A percentile compares a stretch with the other conserved stretches of the same genome.
Conservation (phyloP, 164 flowering plant genomes). For the Vitis vinifera region ASM3070453v1 NC_081813.1:10247001-10247500, state of each 20-base stretch:
- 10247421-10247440: constrained; percentile 39
- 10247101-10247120: too few relatives aligned
- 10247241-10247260: constrained; percentile 28
- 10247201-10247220: constrained; percentile 34
- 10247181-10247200: neutral
- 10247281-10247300: constrained; percentile 27
- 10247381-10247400: neutral
- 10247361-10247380: neutral
- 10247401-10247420: constrained; percentile 36
- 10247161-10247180: neutral
- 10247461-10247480: constrained; percentile 38
- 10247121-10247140: too few relatives aligned
- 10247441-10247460: constrained; percentile 51
- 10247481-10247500: neutral
- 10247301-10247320: neutral
- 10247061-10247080: too few relatives aligned
- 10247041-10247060: too few relatives aligned
- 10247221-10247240: constrained; percentile 39
- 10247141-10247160: neutral
- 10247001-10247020: too few relatives aligned
- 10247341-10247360: neutral
- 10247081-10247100: too few relatives aligned
- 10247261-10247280: constrained; percentile 20
- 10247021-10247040: too few relatives aligned
- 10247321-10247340: too few relatives aligned